Base-by-base conservation (phyloP, 345 rosid species). In the Euclidium syriacum region DNA sequence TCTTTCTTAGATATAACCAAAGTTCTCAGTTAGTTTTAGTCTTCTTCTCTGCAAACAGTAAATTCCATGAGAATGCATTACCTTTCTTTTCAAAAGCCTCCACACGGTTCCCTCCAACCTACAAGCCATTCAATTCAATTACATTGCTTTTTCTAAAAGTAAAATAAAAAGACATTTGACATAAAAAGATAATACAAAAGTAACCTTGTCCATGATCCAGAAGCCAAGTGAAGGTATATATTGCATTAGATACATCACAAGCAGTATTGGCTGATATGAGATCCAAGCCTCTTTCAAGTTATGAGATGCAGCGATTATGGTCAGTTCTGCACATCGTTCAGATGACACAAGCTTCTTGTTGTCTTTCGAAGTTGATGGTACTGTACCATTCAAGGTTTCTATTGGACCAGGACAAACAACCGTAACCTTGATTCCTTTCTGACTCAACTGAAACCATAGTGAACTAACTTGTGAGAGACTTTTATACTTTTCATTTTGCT, bases 121-220 rank as follows among this genome's bases (percentile, higher is more conserved):
- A n/a, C n/a, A n/a, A n/a, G n/a, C n/a, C n/a, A n/a, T n/a, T n/a
- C n/a, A n/a, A n/a, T n/a, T n/a, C n/a, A n/a, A n/a, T n/a, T n/a
- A n/a, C n/a, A n/a, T n/a, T n/a, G n/a, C n/a, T n/a, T n/a, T n/a
- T n/a, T n/a, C n/a, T n/a, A n/a, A n/a, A n/a, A n/a, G n/a, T n/a
- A n/a, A n/a, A n/a, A n/a, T n/a, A n/a, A n/a, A n/a, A n/a, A n/a
- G n/a, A n/a, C n/a, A n/a, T n/a, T n/a, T n/a, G n/a, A n/a, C n/a
- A n/a, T n/a, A n/a, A n/a, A n/a, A n/a, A n/a, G n/a, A n/a, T n/a
- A n/a, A n/a, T n/a, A n/a, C n/a, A n/a, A n/a, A n/a, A n/a, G n/a
- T n/a, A n/a, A n/a, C n/a, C 95, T 83, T 87, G 81, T 92, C 98
- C 94, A 92, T 92, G 46, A 92, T 83, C 95, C 95, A 89, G 65